Conservation (phyloP, 2,329 filamentous ascomycete genomes). For the Ophiostoma ips region DNA sequence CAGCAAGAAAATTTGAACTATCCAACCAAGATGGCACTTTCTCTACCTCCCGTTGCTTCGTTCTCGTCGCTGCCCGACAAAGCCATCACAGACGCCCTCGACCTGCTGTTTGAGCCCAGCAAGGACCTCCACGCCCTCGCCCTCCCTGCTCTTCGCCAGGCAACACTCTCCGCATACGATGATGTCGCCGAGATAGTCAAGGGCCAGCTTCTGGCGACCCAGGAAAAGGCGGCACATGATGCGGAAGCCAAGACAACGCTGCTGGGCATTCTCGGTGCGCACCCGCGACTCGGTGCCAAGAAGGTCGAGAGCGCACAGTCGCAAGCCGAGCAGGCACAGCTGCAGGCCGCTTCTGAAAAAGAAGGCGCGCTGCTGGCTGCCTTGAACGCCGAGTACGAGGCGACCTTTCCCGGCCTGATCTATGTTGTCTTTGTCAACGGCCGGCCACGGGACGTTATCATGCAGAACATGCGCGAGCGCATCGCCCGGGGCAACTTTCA, state of each 20-base stretch:
- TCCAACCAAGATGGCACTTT: slow-evolving; percentile 10
- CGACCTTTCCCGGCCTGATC: slow-evolving; percentile 63
- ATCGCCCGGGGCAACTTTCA: slow-evolving; percentile 54
- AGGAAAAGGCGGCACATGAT: slow-evolving; percentile 27
- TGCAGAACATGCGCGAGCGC: slow-evolving; percentile 65
- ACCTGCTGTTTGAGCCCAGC: slow-evolving; percentile 76
- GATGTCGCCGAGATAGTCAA: slow-evolving; percentile 56
- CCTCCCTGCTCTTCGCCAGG: slow-evolving; percentile 45
- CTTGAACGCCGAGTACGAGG: slow-evolving; percentile 69
- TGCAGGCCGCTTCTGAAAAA: slow-evolving; percentile 42
- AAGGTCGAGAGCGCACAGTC: slow-evolving; percentile 74
- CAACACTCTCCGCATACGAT: slow-evolving; percentile 46
- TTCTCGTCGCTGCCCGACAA: slow-evolving; percentile 42
- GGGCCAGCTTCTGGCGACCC: slow-evolving; percentile 44
- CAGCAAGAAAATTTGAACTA: background rate
- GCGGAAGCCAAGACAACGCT: slow-evolving; percentile 38
- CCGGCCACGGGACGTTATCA: slow-evolving; percentile 55
- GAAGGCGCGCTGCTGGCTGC: slow-evolving; percentile 41
- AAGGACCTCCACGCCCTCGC: slow-evolving; percentile 58
- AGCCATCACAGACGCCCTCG: slow-evolving; percentile 46
- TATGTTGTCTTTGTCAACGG: slow-evolving; percentile 93
- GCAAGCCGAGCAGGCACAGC: slow-evolving; percentile 64
- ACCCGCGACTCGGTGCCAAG: slow-evolving; percentile 71
- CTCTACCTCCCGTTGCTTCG: slow-evolving; percentile 42
- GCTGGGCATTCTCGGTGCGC: slow-evolving; percentile 61